Base-by-base conservation (phyloP, 208 protist species). In the Crithidia bombi region DNA sequence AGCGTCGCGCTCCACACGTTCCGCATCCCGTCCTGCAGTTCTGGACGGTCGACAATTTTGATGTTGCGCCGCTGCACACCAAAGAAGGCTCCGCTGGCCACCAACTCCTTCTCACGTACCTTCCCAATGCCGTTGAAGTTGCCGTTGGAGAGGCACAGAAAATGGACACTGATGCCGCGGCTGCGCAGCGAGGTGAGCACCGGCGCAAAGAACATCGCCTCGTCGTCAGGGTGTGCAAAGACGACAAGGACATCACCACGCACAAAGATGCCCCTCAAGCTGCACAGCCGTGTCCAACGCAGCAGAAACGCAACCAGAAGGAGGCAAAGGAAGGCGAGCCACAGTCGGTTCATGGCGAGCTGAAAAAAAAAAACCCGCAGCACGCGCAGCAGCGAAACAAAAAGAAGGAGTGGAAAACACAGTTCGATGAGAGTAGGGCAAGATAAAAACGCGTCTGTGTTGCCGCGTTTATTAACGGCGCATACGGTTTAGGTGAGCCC, bases 141-240 rank as follows among this genome's bases (percentile, higher is more conserved):
- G 63, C 98, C 98, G 57, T 81, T 98, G 5, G 96, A 98, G 15
- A 99, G 71, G 68, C 98, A 98, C 55, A 98, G 79, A n/a, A 99
- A 86, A 56, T 94, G 85, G 2, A 95, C 65, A 2, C 59, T 56
- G 41, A 92, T 65, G 32, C 51, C 71, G 36, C 75, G 72, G 17
- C 21, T 41, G 35, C 50, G 79, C n/a, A 94, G 61, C 39, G 77
- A 63, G 36, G 79, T 59, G 35, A 97, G 66, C 23, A 94, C 62
- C 15, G 93, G 93, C 0, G 88, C 83, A 67, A 96, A 95, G 65
- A 97, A 97, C 93, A 97, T 97, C 19, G 91, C 93, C 64, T 97
- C 93, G 63, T 97, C 93, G 64, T 97, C 93, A 17, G 93, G 93
- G 65, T 97, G 93, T 10, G 93, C 91, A 73, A 97, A 95, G 4